Conservation (phyloP, 2,329 filamentous ascomycete species). For the Botrytis sinoallii region DNA sequence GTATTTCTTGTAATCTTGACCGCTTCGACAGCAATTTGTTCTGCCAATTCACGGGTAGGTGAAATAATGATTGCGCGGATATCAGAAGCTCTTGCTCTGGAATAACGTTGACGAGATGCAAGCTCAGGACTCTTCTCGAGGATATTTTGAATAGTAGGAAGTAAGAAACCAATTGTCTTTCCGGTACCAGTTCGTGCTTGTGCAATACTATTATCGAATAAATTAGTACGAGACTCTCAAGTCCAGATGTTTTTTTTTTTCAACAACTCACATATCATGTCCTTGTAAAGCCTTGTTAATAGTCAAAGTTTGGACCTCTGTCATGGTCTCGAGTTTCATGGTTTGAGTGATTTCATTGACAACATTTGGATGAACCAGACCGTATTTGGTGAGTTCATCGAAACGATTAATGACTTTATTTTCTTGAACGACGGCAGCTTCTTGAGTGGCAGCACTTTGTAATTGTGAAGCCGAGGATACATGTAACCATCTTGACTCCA, state of each 20-base stretch:
- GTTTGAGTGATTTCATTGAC: slow-evolving; percentile 57
- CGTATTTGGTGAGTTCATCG: slow-evolving; percentile 34
- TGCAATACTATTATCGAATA: slow-evolving; percentile 61
- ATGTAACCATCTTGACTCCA: slow-evolving; percentile 34
- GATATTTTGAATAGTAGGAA: slow-evolving; percentile 81
- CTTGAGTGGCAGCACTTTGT: slow-evolving; percentile 19
- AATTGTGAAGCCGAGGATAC: slow-evolving; percentile 29
- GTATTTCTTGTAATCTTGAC: slow-evolving; percentile 39
- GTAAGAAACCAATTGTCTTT: slow-evolving; percentile 90
- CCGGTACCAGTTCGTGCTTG: slow-evolving; percentile 97
- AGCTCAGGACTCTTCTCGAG: slow-evolving; percentile 60
- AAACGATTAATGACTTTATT: slow-evolving; percentile 32
- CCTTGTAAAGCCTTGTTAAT: slow-evolving; percentile 75
- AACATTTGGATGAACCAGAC: slow-evolving; percentile 36
- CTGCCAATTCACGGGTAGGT: slow-evolving; percentile 77
- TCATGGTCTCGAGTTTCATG: slow-evolving; percentile 65
- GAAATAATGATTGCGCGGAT: slow-evolving; percentile 72
- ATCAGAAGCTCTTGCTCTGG: slow-evolving; percentile 50
- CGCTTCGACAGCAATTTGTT: slow-evolving; percentile 79
- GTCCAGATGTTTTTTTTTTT: not conserved
- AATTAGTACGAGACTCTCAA: not conserved
- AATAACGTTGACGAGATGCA: slow-evolving; percentile 40
- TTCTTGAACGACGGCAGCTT: slow-evolving; percentile 10
- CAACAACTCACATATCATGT: slow-evolving; percentile 39
- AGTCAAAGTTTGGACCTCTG: slow-evolving; percentile 67